A percentile compares a stretch with the other conserved stretches of the same genome.
phyloP scores from a whole-genome alignment of 2,329 filamentous ascomycete genomes.

The Magnaporthiopsis poae region DNA sequence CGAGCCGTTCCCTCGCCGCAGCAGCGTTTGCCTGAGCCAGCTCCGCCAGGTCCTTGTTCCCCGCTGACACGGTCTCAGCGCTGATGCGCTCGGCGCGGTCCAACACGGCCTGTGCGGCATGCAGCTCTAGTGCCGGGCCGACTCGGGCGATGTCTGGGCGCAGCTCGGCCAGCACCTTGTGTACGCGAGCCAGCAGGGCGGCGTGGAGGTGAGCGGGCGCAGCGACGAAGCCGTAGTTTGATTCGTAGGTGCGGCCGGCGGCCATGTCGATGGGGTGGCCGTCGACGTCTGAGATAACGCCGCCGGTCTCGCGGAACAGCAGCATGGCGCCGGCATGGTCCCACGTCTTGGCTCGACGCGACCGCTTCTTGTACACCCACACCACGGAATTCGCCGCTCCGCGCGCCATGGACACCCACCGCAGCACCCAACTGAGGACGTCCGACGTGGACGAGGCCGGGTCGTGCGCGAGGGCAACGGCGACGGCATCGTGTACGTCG shows the following conservation, averaged over 20 bases:
- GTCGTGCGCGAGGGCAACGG: slow-evolving; percentile 27
- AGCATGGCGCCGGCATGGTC: slow-evolving; percentile 52
- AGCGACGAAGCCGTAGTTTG: slow-evolving; percentile 48
- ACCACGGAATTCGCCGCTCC: slow-evolving; percentile 44
- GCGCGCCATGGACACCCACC: slow-evolving; percentile 43
- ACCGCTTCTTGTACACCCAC: slow-evolving; percentile 43
- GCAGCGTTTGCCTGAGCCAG: neutral
- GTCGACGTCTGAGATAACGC: slow-evolving; percentile 43
- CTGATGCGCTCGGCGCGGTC: neutral
- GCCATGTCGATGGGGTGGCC: slow-evolving; percentile 41
- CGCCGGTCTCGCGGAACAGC: slow-evolving; percentile 47
- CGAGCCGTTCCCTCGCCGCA: neutral
- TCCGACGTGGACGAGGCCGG: slow-evolving; percentile 38
- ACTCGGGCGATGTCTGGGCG: neutral
- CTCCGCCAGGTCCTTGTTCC: neutral
- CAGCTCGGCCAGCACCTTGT: slow-evolving; percentile 12
- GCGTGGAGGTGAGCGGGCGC: slow-evolving; percentile 36
- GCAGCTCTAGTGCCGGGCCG: neutral
- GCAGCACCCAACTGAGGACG: slow-evolving; percentile 47
- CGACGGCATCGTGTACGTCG: slow-evolving; percentile 35
- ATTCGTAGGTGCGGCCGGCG: slow-evolving; percentile 36
- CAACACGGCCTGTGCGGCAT: neutral
- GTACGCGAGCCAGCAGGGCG: slow-evolving; percentile 30
- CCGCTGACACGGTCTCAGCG: neutral
- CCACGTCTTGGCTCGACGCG: slow-evolving; percentile 45